Evolutionary conservation across 331 rosid genomes (phyloP), one percentile per base, ranked within the genome.

Genomic region (Quercus phellos): DNA sequence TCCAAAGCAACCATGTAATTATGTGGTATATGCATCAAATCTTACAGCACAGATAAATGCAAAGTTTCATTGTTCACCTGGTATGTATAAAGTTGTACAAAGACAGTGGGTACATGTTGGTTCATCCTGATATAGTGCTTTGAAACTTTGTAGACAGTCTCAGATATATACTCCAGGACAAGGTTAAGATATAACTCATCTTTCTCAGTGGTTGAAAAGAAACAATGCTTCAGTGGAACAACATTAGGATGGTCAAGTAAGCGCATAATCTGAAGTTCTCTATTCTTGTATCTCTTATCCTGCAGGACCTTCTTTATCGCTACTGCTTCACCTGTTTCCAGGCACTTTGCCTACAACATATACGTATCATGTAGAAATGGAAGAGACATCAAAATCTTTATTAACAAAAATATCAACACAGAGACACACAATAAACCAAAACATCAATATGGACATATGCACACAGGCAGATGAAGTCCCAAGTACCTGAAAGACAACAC

Each of bases 301-400:
- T 91, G 98, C 84, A 93, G 78, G 55, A 93, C 98, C 87, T 93
- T 93, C 84, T 93, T 93, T 73, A 93, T 93, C 29, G 95, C 98
- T 71, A 93, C 98, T 29, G 88, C 64, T 73, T 93, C 95, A 79
- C 93, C 89, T 50, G 92, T 84, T 86, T 93, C 98, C 85, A 93
- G 78, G 82, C 98, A 93, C 84, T 89, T 93, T 24, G 97, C 92
- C 98, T 93, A 56, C 85, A 85, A 6, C 32, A 69, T 4, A 60
- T 74, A 78, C 19, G 29, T 8, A 53, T 42, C 10, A 63, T 21
- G 32, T 21, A 43, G 18, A 51, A 46, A 60, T 53, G 72, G 55
- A 30, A 67, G 61, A 22, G n/a, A 66, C 58, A 18, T 51, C 42
- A 10, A 72, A 19, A 50, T 74, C 21, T 26, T 55, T 50, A 19